Percentiles rank a stretch among this genome's conserved stretches.
Conservation (phyloP, 2,329 filamentous ascomycete species). For the Daldinia sp. region DNA sequence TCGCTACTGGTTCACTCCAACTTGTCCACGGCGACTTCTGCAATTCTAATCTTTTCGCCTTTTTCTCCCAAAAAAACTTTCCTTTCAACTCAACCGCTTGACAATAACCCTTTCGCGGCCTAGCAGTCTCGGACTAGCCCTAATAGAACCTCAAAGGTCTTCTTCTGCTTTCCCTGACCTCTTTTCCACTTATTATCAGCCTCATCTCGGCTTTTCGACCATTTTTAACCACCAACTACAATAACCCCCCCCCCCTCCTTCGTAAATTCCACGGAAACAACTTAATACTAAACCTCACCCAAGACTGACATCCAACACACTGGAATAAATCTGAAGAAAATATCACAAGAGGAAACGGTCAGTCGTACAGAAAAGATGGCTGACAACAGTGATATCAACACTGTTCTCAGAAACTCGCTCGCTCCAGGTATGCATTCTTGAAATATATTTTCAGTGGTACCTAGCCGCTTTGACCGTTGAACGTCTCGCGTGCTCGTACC, state of each 20-base stretch:
- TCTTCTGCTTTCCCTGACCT: constrained; percentile 12
- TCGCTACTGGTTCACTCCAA: constrained; percentile 37
- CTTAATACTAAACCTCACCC: constrained; percentile 15
- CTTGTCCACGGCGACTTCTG: constrained; percentile 37
- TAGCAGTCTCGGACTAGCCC: constrained; percentile 40
- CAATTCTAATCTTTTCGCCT: constrained; percentile 42
- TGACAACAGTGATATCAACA: constrained; percentile 86
- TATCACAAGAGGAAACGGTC: constrained; percentile 17
- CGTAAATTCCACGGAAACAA: constrained; percentile 18
- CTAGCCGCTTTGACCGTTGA: neutral
- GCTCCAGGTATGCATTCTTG: constrained; percentile 76
- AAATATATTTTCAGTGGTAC: neutral
- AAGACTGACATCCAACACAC: constrained; percentile 23
- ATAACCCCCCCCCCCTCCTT: constrained; percentile 22
- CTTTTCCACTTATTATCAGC: constrained; percentile 7
- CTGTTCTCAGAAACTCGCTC: constrained; percentile 96
- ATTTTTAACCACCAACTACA: constrained; percentile 6
- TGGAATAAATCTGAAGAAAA: constrained; percentile 28
- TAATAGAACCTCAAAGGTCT: constrained; percentile 28
- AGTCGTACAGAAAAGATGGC: constrained; percentile 62
- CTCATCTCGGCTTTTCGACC: constrained; percentile 9
- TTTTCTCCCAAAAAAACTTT: constrained; percentile 39
- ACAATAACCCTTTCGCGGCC: constrained; percentile 35
- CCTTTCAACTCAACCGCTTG: constrained; percentile 33
- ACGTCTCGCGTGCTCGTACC: constrained; percentile 22